phyloP scores from a whole-genome alignment of 1,284 basidiomycete genomes.

The Leccinum pachyderme region DNA sequence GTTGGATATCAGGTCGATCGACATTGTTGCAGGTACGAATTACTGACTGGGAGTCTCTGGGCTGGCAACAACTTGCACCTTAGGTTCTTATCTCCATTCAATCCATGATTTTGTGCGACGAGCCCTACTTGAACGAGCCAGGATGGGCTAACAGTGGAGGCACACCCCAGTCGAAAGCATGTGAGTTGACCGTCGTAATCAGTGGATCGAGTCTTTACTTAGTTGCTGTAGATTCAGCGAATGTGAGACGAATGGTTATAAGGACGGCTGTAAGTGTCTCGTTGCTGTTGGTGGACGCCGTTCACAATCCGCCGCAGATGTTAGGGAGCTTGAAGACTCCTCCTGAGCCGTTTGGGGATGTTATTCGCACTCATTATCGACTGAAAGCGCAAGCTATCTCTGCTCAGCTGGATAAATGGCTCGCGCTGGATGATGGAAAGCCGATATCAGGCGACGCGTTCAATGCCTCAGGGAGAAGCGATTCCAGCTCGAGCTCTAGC shows the following conservation, averaged over 20 bases:
- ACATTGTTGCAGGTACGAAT: slow-evolving; percentile 71
- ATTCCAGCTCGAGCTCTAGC: slow-evolving; percentile 47
- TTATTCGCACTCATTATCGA: slow-evolving; percentile 88
- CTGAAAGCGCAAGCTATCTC: slow-evolving; percentile 72
- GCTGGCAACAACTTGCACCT: slow-evolving; percentile 7
- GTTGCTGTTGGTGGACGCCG: slow-evolving; percentile 3
- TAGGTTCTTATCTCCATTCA: slow-evolving; percentile 91
- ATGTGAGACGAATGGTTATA: slow-evolving; percentile 86
- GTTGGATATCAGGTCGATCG: slow-evolving; percentile 84
- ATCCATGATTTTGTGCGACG: slow-evolving; percentile 88
- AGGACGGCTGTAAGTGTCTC: slow-evolving; percentile 66
- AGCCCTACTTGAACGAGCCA: slow-evolving; percentile 88
- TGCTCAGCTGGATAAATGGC: slow-evolving; percentile 79
- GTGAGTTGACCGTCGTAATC: slow-evolving; percentile 41
- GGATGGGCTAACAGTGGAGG: slow-evolving; percentile 76
- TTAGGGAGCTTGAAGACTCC: slow-evolving; percentile 79
- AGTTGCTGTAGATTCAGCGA: slow-evolving; percentile 66
- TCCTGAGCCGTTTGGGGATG: slow-evolving; percentile 77
- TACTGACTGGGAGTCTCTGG: not conserved
- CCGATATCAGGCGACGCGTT: slow-evolving; percentile 55
- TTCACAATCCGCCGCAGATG: slow-evolving; percentile 52
- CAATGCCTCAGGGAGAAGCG: slow-evolving; percentile 32
- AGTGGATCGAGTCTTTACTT: slow-evolving; percentile 6
- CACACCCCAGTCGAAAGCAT: slow-evolving; percentile 69
- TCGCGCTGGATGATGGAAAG: slow-evolving; percentile 68